Conservation (phyloP, 2,329 filamentous ascomycete genomes). For the Fusarium humuli region DNA sequence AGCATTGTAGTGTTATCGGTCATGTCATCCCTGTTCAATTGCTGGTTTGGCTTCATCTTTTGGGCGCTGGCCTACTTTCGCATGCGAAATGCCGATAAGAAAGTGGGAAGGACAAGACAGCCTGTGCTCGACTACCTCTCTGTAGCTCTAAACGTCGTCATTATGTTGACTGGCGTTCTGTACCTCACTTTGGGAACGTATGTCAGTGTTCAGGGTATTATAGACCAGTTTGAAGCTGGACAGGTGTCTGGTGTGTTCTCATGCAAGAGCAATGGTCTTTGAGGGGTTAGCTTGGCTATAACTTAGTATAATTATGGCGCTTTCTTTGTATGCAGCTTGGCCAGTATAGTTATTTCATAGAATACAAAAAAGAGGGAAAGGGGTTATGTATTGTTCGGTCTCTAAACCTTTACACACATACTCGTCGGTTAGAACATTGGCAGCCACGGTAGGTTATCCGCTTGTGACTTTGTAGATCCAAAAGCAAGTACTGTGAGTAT, state of each 20-base stretch:
- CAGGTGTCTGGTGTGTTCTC: conserved; percentile 78
- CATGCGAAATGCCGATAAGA: conserved; percentile 74
- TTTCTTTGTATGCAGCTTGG: neutral
- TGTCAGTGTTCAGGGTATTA: conserved; percentile 77
- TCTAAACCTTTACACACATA: neutral
- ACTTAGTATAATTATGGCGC: neutral
- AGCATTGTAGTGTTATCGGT: conserved; percentile 66
- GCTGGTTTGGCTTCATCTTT: conserved; percentile 95
- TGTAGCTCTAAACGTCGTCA: conserved; percentile 74
- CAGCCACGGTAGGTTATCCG: neutral
- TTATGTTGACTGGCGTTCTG: conserved; percentile 80
- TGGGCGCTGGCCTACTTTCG: conserved; percentile 85
- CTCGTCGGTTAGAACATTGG: neutral
- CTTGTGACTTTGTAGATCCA: neutral
- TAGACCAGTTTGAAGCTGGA: conserved; percentile 76
- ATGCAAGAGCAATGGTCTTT: conserved; percentile 77
- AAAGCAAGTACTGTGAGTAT: neutral
- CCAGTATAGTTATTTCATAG: neutral
- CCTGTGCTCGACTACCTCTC: conserved; percentile 62
- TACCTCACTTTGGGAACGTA: conserved; percentile 88
- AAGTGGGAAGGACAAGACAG: conserved; percentile 64
- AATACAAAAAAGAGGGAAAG: neutral
- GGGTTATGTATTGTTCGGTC: neutral
- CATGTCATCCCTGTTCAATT: conserved; percentile 89
- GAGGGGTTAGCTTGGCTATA: neutral